A percentile compares a stretch with the other conserved stretches of the same genome.
Evolutionary conservation across 768 basidiomycete species (phyloP).

Genomic region (Tricholoma furcatifolium): DNA sequence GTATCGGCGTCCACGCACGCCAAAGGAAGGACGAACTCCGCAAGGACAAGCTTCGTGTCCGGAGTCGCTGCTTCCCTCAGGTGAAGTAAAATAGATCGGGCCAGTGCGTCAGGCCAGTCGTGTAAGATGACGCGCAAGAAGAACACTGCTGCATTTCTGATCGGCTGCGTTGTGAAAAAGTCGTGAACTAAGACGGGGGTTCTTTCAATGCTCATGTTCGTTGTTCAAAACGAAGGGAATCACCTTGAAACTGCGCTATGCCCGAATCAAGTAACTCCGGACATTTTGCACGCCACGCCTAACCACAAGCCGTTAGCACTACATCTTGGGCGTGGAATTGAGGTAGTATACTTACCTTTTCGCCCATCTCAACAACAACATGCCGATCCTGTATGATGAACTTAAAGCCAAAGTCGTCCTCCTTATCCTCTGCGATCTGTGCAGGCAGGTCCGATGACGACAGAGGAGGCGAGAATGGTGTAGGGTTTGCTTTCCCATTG

Average conservation of each 20-base stretch:
- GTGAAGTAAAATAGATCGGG: conserved; percentile 42
- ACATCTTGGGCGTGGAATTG: background rate
- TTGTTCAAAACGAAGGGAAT: background rate
- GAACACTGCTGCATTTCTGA: conserved; percentile 57
- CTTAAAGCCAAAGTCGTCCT: conserved; percentile 27
- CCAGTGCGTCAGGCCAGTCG: conserved; percentile 72
- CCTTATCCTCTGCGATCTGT: conserved; percentile 17
- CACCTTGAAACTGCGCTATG: conserved; percentile 54
- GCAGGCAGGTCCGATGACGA: background rate
- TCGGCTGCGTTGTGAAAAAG: conserved; percentile 69
- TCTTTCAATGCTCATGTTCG: background rate
- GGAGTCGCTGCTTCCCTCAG: conserved; percentile 47
- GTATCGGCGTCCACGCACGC: conserved; percentile 59
- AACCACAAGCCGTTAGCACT: conserved; percentile 1
- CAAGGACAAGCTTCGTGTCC: conserved; percentile 63
- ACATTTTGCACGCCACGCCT: conserved; percentile 60
- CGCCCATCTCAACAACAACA: conserved; percentile 52
- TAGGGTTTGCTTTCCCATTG: background rate
- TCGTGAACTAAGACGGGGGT: conserved; percentile 53
- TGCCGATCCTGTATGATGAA: conserved; percentile 65
- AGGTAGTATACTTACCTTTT: conserved; percentile 36
- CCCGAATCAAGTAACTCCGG: conserved; percentile 56
- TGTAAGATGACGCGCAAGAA: conserved; percentile 71
- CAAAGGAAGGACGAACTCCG: conserved; percentile 68
- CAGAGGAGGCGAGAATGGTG: background rate